Base-by-base conservation (phyloP, 352 stramenopile genomes). In the Blastocystis sp. region DNA sequence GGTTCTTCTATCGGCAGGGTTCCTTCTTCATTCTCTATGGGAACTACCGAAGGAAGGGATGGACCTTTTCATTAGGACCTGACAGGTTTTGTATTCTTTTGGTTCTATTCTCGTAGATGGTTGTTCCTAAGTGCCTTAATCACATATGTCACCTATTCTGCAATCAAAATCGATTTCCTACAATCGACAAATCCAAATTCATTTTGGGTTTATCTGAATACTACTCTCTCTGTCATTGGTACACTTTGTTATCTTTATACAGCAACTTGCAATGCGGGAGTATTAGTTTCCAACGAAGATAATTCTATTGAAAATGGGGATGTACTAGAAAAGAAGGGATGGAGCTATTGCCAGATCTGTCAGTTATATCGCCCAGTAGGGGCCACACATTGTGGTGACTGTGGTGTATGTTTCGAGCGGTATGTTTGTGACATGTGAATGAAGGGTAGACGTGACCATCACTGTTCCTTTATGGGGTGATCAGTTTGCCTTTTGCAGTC, bases 1-100 rank as follows among this genome's bases (percentile, higher is more conserved):
- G 42, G 19, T 83, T n/a, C 24, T 51, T 83, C 39, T 83, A 83
- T 43, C 43, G 42, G 5, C 71, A 83, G 51, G 71, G 71, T 29
- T 42, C 57, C n/a, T 83, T 83, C 29, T 83, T 37, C 21, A 83
- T 83, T 32, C 24, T 83, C 29, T 83, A 66, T 56, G 71, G 71
- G 1, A 56, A 83, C 51, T 43, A 83, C 27, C 29, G 21, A 7
- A 65, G 51, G 12, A 83, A 83, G 51, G 71, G 71, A n/a, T 32
- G 56, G 21, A 83, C 71, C 16, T n/a, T 83, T n/a, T 83, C 71
- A 11, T n/a, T 83, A 32, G 71, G 71, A 12, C 71, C 71, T 21
- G 51, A 83, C 9, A 29, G 71, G 71, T 83, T n/a, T 52, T 9
- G 32, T 35, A 0, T 27, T 46, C 12, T 16, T 27, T 14, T 39